Evolutionary conservation across 345 rosid genomes (phyloP).

Genomic region (Rhodamnia argentea): DNA sequence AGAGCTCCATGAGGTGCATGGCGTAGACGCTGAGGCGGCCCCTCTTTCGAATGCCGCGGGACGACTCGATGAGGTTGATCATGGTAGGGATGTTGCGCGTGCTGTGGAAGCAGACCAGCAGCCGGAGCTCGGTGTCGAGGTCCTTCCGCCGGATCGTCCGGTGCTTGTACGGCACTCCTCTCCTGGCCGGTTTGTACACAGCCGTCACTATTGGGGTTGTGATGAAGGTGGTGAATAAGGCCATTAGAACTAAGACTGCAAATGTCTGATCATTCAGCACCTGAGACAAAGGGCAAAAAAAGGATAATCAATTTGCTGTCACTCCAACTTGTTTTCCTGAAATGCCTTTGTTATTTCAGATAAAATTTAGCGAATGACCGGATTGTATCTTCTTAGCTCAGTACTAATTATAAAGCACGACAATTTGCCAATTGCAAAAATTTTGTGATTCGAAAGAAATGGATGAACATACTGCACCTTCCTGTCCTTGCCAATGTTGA

Average conservation of each 20-base stretch:
- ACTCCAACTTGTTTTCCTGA: not conserved
- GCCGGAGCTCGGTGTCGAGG: slow-evolving; percentile 38
- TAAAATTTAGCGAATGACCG: not conserved
- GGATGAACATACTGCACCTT: slow-evolving; percentile 7
- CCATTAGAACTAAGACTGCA: slow-evolving; percentile 56
- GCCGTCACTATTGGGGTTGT: slow-evolving; percentile 49
- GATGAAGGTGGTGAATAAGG: slow-evolving; percentile 60
- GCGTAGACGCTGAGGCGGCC: slow-evolving; percentile 56
- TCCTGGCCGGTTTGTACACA: slow-evolving; percentile 51
- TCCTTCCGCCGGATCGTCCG: slow-evolving; percentile 40
- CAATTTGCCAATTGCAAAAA: not conserved
- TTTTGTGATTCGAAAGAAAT: not conserved
- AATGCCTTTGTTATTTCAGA: not conserved
- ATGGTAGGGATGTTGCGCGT: slow-evolving; percentile 53
- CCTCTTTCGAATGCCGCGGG: slow-evolving; percentile 44
- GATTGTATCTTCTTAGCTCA: not conserved
- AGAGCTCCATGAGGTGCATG: slow-evolving; percentile 72
- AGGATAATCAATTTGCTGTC: not conserved
- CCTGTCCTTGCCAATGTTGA: slow-evolving; percentile 38
- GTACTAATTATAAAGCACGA: not conserved
- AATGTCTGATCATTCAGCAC: slow-evolving; percentile 57
- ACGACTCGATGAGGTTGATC: slow-evolving; percentile 55
- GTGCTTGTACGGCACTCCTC: slow-evolving; percentile 39
- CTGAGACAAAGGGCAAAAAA: slow-evolving; percentile 3
- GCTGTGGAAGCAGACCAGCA: slow-evolving; percentile 57